Base-by-base conservation (phyloP, 2,329 filamentous ascomycete genomes). In the Epichloe brachyelytri region DNA sequence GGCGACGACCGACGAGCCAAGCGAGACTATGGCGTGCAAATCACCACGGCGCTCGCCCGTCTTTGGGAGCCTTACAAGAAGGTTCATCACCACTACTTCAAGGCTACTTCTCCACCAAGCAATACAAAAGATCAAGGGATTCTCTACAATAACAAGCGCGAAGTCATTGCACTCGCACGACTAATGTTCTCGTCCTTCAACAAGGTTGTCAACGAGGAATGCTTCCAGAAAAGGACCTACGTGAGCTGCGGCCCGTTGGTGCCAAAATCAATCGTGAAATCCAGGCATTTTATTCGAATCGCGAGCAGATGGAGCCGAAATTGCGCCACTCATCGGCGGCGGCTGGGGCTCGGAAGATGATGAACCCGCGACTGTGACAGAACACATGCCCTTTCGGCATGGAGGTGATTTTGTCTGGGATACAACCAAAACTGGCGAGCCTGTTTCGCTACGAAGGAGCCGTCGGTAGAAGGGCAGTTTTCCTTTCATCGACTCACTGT, bases 11-110 rank as follows among this genome's bases (percentile, higher is more conserved):
- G 56, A 19, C 61, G 53, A 7, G 70, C 69, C 41, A 71, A 71
- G 58, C 61, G 60, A 6, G 68, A 65, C 0, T 76, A 75, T 58
- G 78, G 74, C 51, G 58, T 64, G 26, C 78, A 80, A 57, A 69
- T 83, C 41, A 60, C 67, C 30, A 58, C 62, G 4, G 79, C 78
- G 15, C 65, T 83, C 19, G 64, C 71, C 15, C 68, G 68, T 17
- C 64, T 82, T 33, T 78, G 74, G 71, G 65, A 69, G 19, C 74
- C 75, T 3, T 72, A 77, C 59, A 67, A 65, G 51, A 61, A 61
- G 17, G 57, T 69, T 8, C 61, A 68, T 40, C 65, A 68, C 49
- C 65, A 67, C 38, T 63, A 61, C 56, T 68, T 69, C 54, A 62
- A 65, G 15, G 49, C 55, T 4, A 51, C 51, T 14, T 55, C 60